Percentiles rank a stretch among this genome's conserved stretches.
Conservation (phyloP, 1,284 basidiomycete genomes). For the Leucocoprinus gongylophorus region DNA sequence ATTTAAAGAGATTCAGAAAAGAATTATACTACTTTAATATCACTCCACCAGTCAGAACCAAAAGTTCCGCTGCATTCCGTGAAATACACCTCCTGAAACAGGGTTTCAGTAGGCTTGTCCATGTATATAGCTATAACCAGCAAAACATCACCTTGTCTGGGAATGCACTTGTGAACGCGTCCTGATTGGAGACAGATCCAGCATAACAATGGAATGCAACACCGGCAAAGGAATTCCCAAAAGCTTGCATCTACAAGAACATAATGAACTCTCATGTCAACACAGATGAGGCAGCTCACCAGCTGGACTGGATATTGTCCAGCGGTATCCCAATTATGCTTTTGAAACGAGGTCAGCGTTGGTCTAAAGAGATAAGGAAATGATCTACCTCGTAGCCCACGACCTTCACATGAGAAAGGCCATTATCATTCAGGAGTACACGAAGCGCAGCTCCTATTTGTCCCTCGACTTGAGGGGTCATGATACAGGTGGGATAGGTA, state of each 20-base stretch:
- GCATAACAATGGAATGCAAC: conserved; percentile 52
- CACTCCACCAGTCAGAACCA: conserved; percentile 70
- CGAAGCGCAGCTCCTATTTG: conserved; percentile 41
- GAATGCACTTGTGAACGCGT: conserved; percentile 36
- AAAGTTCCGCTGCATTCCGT: conserved; percentile 43
- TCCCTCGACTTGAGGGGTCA: conserved; percentile 37
- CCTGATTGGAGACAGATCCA: conserved; percentile 37
- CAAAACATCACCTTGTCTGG: conserved; percentile 36
- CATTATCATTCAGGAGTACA: conserved; percentile 42
- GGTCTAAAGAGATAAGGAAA: neutral
- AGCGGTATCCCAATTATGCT: conserved; percentile 50
- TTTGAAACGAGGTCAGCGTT: neutral
- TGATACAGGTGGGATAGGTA: conserved; percentile 44
- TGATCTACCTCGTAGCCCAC: conserved; percentile 34
- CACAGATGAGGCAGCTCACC: conserved; percentile 13
- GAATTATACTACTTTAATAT: conserved; percentile 52
- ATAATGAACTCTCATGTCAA: neutral
- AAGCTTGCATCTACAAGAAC: conserved; percentile 31
- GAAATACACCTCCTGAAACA: conserved; percentile 34
- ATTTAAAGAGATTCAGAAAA: neutral
- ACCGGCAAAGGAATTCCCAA: conserved; percentile 38
- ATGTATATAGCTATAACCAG: neutral
- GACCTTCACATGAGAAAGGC: conserved; percentile 39
- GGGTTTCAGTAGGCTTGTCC: neutral
- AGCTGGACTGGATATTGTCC: conserved; percentile 41